Conservation (phyloP, 306 rosid genomes). For the Begonia loranthoides region DNA sequence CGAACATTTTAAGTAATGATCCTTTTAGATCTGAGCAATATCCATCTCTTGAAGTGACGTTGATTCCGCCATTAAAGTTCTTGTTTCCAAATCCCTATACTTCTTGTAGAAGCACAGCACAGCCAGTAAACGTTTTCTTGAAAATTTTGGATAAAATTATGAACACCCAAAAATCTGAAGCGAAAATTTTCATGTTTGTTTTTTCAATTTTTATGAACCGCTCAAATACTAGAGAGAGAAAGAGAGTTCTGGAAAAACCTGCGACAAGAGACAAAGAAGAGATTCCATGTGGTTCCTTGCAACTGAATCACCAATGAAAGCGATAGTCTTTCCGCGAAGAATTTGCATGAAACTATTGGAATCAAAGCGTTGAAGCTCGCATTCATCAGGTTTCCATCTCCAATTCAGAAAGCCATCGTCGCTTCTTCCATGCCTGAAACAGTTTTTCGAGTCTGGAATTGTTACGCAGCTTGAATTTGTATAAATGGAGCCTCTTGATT, state of each 20-base stretch:
- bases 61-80: too few species aligned
- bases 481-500: constrained; percentile 27
- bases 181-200: too few species aligned
- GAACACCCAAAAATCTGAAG: too few species aligned
- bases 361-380: constrained; percentile 54
- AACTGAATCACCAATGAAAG: constrained; percentile 82
- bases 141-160: too few species aligned
- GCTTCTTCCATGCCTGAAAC: constrained; percentile 62
- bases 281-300: constrained; percentile 86
- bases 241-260: constrained; percentile 25
- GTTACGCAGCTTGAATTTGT: constrained; percentile 57
- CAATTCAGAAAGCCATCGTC: constrained; percentile 65
- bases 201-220: too few species aligned
- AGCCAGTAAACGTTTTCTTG: too few species aligned
- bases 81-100: too few species aligned
- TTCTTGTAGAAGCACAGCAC: too few species aligned
- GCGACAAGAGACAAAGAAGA: constrained; percentile 66
- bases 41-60: too few species aligned
- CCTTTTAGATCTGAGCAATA: too few species aligned
- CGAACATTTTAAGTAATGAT: too few species aligned
- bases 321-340: constrained; percentile 61
- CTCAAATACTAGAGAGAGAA: not conserved
- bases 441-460: constrained; percentile 70
- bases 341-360: constrained; percentile 34
- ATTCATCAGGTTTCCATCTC: constrained; percentile 76